A percentile compares a stretch with the other conserved stretches of the same genome.
phyloP scores from a whole-genome alignment of 1,139 yeast species.

The Kodamaea anthophila region DNA sequence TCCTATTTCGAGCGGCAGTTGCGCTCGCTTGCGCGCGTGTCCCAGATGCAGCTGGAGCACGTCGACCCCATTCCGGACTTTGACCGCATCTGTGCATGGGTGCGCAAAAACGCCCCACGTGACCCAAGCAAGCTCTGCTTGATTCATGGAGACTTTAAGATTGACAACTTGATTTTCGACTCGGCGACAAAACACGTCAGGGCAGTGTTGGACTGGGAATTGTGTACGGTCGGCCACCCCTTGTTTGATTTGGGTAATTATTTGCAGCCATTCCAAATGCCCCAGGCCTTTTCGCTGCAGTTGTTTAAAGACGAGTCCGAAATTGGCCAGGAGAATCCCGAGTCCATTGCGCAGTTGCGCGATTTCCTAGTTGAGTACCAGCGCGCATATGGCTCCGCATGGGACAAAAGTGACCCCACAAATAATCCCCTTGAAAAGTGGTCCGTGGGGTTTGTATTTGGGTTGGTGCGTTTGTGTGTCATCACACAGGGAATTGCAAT shows the following conservation, averaged over 20 bases:
- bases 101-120: slow-evolving; percentile 34
- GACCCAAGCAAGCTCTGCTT: slow-evolving; percentile 45
- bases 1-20: slow-evolving; percentile 54
- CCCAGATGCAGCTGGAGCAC: slow-evolving; percentile 42
- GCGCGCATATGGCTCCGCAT: slow-evolving; percentile 23
- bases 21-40: slow-evolving; percentile 42
- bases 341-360: slow-evolving; percentile 19
- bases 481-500: slow-evolving; percentile 67
- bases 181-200: slow-evolving; percentile 43
- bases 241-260: slow-evolving; percentile 58
- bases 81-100: slow-evolving; percentile 38
- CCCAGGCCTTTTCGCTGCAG: slow-evolving; percentile 27
- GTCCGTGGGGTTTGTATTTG: slow-evolving; percentile 56
- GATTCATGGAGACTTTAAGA: slow-evolving; percentile 66
- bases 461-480: slow-evolving; percentile 52
- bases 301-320: slow-evolving; percentile 18
- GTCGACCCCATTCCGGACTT: slow-evolving; percentile 51
- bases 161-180: slow-evolving; percentile 56
- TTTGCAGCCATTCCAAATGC: slow-evolving; percentile 51
- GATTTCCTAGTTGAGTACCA: slow-evolving; percentile 24
- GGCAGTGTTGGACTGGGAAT: slow-evolving; percentile 65
- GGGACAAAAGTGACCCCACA: slow-evolving; percentile 29
- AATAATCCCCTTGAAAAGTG: slow-evolving; percentile 43
- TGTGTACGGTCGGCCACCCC: slow-evolving; percentile 65
- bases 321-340: slow-evolving; percentile 33